phyloP scores from a whole-genome alignment of 2,329 filamentous ascomycete genomes.

The Diaporthe humulicola region DNA sequence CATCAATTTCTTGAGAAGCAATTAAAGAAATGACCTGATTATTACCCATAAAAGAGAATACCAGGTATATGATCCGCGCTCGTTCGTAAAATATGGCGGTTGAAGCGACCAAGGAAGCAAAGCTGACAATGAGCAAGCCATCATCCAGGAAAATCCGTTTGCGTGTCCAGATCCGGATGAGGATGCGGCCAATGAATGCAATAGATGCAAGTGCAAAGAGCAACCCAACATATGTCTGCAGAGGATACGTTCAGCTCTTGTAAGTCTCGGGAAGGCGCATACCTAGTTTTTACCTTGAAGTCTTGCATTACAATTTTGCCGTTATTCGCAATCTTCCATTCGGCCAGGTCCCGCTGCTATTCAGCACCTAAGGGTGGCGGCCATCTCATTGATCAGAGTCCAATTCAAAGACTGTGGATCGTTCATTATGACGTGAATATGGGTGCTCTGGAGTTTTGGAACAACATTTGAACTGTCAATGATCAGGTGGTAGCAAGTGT shows the following conservation, averaged over 20 bases:
- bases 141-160: conserved; percentile 1
- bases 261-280: not conserved
- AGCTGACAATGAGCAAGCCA: conserved; percentile 15
- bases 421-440: not conserved
- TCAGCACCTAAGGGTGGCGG: not conserved
- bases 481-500: not conserved
- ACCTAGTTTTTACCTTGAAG: conserved; percentile 9
- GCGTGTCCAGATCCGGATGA: not conserved
- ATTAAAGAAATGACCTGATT: not conserved
- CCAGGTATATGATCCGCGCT: conserved; percentile 17
- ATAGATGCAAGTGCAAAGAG: conserved; percentile 4
- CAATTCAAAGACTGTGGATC: conserved; percentile 7
- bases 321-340: conserved; percentile 8
- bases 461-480: not conserved
- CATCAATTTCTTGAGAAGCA: conserved; percentile 1
- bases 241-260: not conserved
- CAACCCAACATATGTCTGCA: not conserved
- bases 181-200: conserved; percentile 7
- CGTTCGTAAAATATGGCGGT: not conserved
- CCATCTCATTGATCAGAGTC: conserved; percentile 18
- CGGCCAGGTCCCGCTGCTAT: not conserved
- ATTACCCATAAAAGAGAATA: conserved; percentile 10
- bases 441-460: not conserved
- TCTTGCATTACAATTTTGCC: conserved; percentile 4
- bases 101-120: conserved; percentile 9